Evolutionary conservation across 1,284 basidiomycete species (phyloP).

Genomic region (Sporisorium reilianum): DNA sequence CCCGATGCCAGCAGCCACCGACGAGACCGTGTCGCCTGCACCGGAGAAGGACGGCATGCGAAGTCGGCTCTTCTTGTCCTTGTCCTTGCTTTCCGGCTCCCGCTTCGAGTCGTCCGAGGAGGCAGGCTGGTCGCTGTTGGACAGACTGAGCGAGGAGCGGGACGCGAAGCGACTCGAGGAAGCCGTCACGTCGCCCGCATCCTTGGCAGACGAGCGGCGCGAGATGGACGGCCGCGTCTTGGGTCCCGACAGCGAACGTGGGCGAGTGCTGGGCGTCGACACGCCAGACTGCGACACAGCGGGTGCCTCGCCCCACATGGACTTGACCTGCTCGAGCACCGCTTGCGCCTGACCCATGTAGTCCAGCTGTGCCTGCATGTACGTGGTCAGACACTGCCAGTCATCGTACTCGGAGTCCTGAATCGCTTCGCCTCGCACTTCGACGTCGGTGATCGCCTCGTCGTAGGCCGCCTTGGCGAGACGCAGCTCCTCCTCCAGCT

Average conservation of each 20-base stretch:
- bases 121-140: conserved; percentile 12
- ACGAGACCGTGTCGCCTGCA: conserved; percentile 33
- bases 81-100: conserved; percentile 16
- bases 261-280: conserved; percentile 17
- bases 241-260: conserved; percentile 14
- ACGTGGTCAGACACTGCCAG: conserved; percentile 47
- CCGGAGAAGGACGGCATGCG: conserved; percentile 48
- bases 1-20: conserved; percentile 33
- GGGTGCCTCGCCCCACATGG: conserved; percentile 28
- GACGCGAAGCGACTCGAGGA: conserved; percentile 19
- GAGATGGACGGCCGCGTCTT: conserved; percentile 35
- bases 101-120: conserved; percentile 20
- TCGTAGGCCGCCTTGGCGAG: conserved; percentile 59
- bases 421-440: conserved; percentile 50
- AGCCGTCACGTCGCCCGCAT: conserved; percentile 16
- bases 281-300: conserved; percentile 6
- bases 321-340: conserved; percentile 54
- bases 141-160: conserved; percentile 32
- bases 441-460: conserved; percentile 57
- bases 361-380: conserved; percentile 56
- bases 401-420: conserved; percentile 57
- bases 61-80: conserved; percentile 21
- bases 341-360: conserved; percentile 53
- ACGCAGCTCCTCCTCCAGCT: conserved; percentile 60
- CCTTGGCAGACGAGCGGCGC: conserved; percentile 26